Evolutionary conservation across 2,329 filamentous ascomycete species (phyloP).

Genomic region (Colletotrichum chrysophilum): DNA sequence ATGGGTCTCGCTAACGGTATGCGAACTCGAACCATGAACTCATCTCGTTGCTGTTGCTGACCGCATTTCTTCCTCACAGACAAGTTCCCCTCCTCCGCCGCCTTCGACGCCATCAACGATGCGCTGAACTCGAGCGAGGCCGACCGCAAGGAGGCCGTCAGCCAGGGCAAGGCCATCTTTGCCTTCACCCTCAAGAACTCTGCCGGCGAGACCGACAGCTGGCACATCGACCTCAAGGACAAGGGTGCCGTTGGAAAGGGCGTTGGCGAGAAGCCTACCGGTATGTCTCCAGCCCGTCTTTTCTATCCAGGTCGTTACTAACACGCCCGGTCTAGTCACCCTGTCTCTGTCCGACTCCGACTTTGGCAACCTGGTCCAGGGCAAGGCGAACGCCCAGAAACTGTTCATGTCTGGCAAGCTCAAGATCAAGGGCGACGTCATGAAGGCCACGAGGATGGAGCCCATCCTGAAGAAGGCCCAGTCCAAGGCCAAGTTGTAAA

Average conservation of each 20-base stretch:
- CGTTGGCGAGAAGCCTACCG: slow-evolving; percentile 79
- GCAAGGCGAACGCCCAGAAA: slow-evolving; percentile 92
- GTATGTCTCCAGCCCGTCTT: slow-evolving; percentile 52
- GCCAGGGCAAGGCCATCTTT: slow-evolving; percentile 86
- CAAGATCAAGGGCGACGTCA: slow-evolving; percentile 97
- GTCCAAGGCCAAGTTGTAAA: slow-evolving; percentile 82
- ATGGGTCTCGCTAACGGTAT: slow-evolving; percentile 80
- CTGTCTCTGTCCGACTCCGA: slow-evolving; percentile 83
- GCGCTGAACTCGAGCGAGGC: slow-evolving; percentile 72
- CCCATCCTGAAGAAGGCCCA: slow-evolving; percentile 89
- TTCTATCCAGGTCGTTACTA: background rate
- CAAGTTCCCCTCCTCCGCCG: slow-evolving; percentile 86
- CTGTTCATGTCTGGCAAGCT: slow-evolving; percentile 98
- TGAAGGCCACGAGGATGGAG: slow-evolving; percentile 98
- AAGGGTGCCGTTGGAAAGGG: slow-evolving; percentile 84
- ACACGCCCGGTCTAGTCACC: slow-evolving; percentile 67
- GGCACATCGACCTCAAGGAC: slow-evolving; percentile 96
- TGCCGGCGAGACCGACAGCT: slow-evolving; percentile 79
- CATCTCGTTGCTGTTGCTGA: background rate
- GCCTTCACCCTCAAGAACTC: slow-evolving; percentile 92
- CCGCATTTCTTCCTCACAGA: slow-evolving; percentile 52
- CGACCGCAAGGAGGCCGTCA: slow-evolving; percentile 86
- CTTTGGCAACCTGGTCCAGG: slow-evolving; percentile 81
- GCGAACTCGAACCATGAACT: slow-evolving; percentile 19
- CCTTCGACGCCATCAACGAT: slow-evolving; percentile 86